These are phyloP conservation scores for Plasmopara halstedii DNA, from an alignment of 352 stramenopile genomes.

Conservation along the genomic window DNA sequence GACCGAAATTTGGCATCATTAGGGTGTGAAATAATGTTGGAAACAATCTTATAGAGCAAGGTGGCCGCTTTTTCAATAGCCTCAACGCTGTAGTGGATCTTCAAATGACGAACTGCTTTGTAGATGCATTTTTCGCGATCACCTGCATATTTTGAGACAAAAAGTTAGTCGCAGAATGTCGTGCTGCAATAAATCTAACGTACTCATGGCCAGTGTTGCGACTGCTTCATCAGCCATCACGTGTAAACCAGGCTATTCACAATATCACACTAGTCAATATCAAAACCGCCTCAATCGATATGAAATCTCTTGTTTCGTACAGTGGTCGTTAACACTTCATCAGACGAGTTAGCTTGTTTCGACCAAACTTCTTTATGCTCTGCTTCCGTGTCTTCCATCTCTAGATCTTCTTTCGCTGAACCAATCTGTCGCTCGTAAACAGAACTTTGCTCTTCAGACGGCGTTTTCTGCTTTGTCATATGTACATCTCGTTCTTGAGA, in stretches of 20 bases:
- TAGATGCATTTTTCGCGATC: slow-evolving; percentile 53
- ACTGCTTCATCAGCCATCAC: slow-evolving; percentile 17
- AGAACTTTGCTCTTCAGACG: neutral
- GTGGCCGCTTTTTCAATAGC: slow-evolving; percentile 28
- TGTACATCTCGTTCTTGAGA: neutral
- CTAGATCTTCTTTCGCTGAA: too few species aligned
- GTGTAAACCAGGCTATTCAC: neutral
- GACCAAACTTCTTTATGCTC: neutral
- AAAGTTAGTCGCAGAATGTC: slow-evolving; percentile 1
- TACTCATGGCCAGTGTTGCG: slow-evolving; percentile 40
- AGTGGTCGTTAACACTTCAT: neutral
- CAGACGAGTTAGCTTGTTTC: neutral
- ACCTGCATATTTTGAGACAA: slow-evolving; percentile 17
- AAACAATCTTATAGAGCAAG: slow-evolving; percentile 61
- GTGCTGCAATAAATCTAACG: slow-evolving; percentile 2
- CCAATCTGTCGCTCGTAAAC: too few species aligned
- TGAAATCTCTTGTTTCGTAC: slow-evolving; percentile 3
- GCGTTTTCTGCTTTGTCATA: neutral
- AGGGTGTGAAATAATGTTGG: slow-evolving; percentile 63
- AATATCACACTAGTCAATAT: slow-evolving; percentile 3
- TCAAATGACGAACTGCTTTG: slow-evolving; percentile 30
- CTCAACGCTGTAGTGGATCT: slow-evolving; percentile 23
- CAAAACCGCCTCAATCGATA: too few species aligned
- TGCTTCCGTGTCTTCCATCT: too few species aligned
- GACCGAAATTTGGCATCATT: slow-evolving; percentile 49